These are phyloP conservation scores for Poterioochromonas sp. DNA, from an alignment of 352 stramenopile genomes.

Conservation along the genomic window DNA sequence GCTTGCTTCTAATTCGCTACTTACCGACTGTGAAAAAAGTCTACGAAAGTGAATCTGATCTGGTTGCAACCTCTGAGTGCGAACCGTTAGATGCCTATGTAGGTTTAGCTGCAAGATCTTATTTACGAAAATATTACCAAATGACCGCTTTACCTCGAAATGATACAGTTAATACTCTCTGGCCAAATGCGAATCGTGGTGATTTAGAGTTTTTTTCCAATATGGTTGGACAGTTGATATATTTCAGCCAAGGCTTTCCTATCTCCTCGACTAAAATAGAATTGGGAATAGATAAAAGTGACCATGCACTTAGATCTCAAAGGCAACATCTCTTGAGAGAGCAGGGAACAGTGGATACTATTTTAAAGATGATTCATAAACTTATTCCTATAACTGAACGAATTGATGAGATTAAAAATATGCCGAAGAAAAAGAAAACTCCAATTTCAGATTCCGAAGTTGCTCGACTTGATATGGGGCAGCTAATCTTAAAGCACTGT, in stretches of 20 bases:
- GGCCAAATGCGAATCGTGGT: background rate
- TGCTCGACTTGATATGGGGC: conserved; percentile 8
- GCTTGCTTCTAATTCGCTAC: conserved; percentile 5
- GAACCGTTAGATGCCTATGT: conserved; percentile 32
- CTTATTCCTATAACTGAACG: conserved; percentile 24
- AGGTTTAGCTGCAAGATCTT: conserved; percentile 3
- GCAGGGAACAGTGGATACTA: background rate
- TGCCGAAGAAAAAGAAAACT: conserved; percentile 1
- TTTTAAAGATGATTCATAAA: conserved; percentile 22
- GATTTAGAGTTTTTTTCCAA: background rate
- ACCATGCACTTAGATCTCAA: background rate
- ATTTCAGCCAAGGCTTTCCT: conserved; percentile 21
- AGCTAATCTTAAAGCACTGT: background rate
- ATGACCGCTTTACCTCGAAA: conserved; percentile 8
- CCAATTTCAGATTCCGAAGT: background rate
- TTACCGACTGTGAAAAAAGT: too few relatives aligned
- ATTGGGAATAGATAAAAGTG: conserved; percentile 26
- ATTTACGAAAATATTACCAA: conserved; percentile 16
- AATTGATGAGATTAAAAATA: conserved; percentile 24
- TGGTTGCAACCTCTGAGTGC: background rate
- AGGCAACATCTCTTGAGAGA: conserved; percentile 8
- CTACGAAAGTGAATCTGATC: background rate
- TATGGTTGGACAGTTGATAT: conserved; percentile 2
- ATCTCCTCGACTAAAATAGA: background rate
- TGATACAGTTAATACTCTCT: conserved; percentile 18